Base-by-base conservation (phyloP, 306 rosid species). In the Rosa lucieae region DNA sequence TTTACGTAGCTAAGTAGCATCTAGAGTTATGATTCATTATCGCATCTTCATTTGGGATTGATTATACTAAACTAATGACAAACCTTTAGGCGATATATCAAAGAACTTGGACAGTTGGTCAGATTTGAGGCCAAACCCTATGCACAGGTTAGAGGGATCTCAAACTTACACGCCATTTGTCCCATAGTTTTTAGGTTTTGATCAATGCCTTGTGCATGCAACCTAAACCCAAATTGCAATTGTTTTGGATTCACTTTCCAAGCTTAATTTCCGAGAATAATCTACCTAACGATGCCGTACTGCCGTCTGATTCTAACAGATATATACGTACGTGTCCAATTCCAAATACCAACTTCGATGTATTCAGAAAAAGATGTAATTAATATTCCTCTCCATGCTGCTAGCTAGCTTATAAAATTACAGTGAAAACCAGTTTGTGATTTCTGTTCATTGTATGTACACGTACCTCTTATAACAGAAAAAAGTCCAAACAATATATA, bases 391-490 rank as follows among this genome's bases (percentile, higher is more conserved):
- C 76, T 18, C 29, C 1, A 11, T 72, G 76, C 11, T n/a, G 62
- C 62, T 56, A 8, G 47, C 47, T 63, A 2, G 4, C 43, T 5
- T 35, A 35, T 32, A 32, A 32, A 63, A 32, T 14, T 5, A 32
- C 26, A 72, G 58, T 29, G 20, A 10, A 51, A 72, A 32, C 6
- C 63, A 32, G 63, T 53, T 35, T 17, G 43, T 35, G 76, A 18
- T 52, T 72, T 52, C 14, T 7, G 73, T 68, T 40, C 73, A 52
- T 18, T 63, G 63, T 32, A 51, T 51, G 9, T 51, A 49, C 76
- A 5, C 76, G 18, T 10, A 51, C 21, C 63, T 39, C 44, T 35
- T 6, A 23, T n/a, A 23, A 59, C 14, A 20, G 3, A 10, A 21
- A 47, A 47, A 14, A 1, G 15, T 17, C 43, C 37, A 47, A 26